Conservation (phyloP, 2,329 filamentous ascomycete species). For the Curvularia lunata region DNA sequence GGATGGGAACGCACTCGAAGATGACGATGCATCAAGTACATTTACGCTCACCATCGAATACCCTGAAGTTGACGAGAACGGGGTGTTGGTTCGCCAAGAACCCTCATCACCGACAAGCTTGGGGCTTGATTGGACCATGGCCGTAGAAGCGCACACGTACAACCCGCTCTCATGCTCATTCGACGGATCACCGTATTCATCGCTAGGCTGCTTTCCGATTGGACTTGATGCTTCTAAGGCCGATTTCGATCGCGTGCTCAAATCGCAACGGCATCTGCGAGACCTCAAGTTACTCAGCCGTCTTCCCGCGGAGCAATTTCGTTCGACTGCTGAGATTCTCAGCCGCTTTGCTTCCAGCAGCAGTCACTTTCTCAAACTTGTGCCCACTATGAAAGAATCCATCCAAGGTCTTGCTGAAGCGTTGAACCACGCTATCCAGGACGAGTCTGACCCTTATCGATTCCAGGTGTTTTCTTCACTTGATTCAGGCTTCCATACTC, state of each 20-base stretch:
- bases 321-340: slow-evolving; percentile 25
- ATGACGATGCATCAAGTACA: slow-evolving; percentile 35
- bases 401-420: slow-evolving; percentile 32
- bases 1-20: slow-evolving; percentile 31
- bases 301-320: slow-evolving; percentile 33
- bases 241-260: slow-evolving; percentile 43
- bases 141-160: slow-evolving; percentile 29
- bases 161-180: slow-evolving; percentile 45
- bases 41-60: slow-evolving; percentile 44
- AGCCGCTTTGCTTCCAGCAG: slow-evolving; percentile 23
- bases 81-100: slow-evolving; percentile 26
- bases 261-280: slow-evolving; percentile 41
- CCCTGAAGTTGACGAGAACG: slow-evolving; percentile 43
- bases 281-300: slow-evolving; percentile 40
- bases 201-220: slow-evolving; percentile 47
- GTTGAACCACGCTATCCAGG: slow-evolving; percentile 32
- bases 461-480: slow-evolving; percentile 43
- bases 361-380: slow-evolving; percentile 25
- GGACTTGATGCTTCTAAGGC: slow-evolving; percentile 40
- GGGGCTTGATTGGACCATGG: slow-evolving; percentile 39
- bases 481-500: slow-evolving; percentile 49
- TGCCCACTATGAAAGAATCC: slow-evolving; percentile 32
- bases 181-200: slow-evolving; percentile 34
- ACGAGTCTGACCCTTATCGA: slow-evolving; percentile 38
- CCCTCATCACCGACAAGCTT: slow-evolving; percentile 27